Conservation (phyloP, 1,139 yeast species). For the Pichiaceae sp. region DNA sequence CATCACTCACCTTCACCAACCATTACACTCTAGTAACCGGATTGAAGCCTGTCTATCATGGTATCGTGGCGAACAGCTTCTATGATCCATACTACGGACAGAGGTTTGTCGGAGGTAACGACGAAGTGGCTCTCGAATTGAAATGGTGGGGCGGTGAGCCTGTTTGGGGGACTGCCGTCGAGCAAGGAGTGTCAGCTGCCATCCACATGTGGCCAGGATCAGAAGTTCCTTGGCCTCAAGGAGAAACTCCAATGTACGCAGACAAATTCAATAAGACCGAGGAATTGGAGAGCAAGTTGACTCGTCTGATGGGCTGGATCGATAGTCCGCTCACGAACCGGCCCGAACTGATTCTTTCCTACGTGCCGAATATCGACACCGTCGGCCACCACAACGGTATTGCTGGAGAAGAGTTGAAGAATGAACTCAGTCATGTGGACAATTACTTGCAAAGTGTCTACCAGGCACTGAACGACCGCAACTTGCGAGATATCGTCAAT, state of each 20-base stretch:
- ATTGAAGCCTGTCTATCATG: slow-evolving; percentile 73
- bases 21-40: slow-evolving; percentile 93
- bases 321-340: slow-evolving; percentile 46
- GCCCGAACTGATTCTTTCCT: slow-evolving; percentile 74
- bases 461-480: slow-evolving; percentile 41
- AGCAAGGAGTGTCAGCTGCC: slow-evolving; percentile 60
- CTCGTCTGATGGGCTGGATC: slow-evolving; percentile 56
- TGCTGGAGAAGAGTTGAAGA: slow-evolving; percentile 44
- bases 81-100: slow-evolving; percentile 50
- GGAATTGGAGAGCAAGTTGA: slow-evolving; percentile 45
- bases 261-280: slow-evolving; percentile 64
- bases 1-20: slow-evolving; percentile 84
- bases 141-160: slow-evolving; percentile 92
- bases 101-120: slow-evolving; percentile 59
- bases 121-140: slow-evolving; percentile 47
- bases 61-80: slow-evolving; percentile 80
- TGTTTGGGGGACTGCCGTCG: slow-evolving; percentile 68
- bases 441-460: slow-evolving; percentile 43
- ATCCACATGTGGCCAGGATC: slow-evolving; percentile 98
- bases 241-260: slow-evolving; percentile 35
- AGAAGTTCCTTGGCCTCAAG: slow-evolving; percentile 49
- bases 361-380: slow-evolving; percentile 75
- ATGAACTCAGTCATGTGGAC: slow-evolving; percentile 60
- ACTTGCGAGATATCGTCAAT: slow-evolving; percentile 59
- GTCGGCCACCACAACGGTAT: slow-evolving; percentile 70